phyloP scores from a whole-genome alignment of 345 rosid species.

The Dipteronia sinensis region DNA sequence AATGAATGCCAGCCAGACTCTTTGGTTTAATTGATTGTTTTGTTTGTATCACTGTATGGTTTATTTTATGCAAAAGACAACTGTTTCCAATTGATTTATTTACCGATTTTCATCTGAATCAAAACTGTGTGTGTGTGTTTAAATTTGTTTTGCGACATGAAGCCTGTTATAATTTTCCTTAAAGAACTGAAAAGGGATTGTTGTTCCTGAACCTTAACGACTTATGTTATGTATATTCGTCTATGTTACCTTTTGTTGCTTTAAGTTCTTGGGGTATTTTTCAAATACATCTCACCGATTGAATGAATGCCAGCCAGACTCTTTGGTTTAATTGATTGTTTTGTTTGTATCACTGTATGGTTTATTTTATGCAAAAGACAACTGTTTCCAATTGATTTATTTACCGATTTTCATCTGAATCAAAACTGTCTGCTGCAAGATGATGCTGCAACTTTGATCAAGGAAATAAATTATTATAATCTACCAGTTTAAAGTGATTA shows the following conservation, averaged over 20 bases:
- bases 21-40: not conserved
- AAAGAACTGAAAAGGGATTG: not conserved
- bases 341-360: constrained; percentile 1
- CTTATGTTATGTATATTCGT: not conserved
- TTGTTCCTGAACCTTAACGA: not conserved
- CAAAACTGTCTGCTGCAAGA: not conserved
- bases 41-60: constrained; percentile 4
- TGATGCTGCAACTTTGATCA: not conserved
- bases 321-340: not conserved
- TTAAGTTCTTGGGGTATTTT: not conserved
- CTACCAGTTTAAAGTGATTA: not conserved
- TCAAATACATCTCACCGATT: too few relatives aligned
- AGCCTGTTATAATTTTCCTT: not conserved
- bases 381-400: not conserved
- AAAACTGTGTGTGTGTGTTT: not conserved
- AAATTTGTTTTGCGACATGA: not conserved
- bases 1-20: not conserved
- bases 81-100: not conserved
- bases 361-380: not conserved
- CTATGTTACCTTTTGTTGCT: not conserved
- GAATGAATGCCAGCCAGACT: not conserved
- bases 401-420: not conserved
- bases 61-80: not conserved
- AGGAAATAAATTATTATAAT: not conserved
- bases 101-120: not conserved